These are phyloP conservation scores for Ogataea minuta DNA, from an alignment of 805 yeast species.

Conservation along the genomic window DNA sequence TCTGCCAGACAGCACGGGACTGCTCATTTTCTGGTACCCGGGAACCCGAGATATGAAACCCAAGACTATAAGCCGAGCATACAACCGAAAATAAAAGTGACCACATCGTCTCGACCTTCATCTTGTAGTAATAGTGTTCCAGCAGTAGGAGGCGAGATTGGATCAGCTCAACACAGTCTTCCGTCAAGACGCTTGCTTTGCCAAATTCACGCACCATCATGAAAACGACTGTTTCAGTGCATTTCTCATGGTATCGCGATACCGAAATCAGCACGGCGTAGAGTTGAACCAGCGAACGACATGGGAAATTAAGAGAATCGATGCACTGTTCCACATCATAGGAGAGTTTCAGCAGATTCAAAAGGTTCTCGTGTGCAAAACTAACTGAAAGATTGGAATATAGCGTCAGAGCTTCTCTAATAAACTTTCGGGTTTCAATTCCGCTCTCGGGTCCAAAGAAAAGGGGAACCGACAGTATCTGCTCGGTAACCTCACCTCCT, in stretches of 20 bases:
- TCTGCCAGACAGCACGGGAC: conserved; percentile 4
- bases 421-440: conserved; percentile 5
- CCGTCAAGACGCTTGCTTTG: neutral
- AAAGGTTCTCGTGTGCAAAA: neutral
- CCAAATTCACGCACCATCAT: conserved; percentile 5
- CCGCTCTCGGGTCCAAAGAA: conserved; percentile 7
- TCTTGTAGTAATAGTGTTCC: conserved; percentile 3
- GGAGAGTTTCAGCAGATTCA: neutral
- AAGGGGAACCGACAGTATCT: conserved; percentile 2
- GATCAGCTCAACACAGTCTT: conserved; percentile 9
- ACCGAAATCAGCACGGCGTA: conserved; percentile 8
- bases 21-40: neutral
- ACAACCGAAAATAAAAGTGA: conserved; percentile 8
- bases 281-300: conserved; percentile 1
- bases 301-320: conserved; percentile 2
- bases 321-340: neutral
- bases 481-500: neutral
- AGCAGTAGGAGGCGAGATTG: conserved; percentile 9
- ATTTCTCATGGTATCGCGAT: neutral
- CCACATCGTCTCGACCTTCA: conserved; percentile 9
- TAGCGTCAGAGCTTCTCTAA: conserved; percentile 2
- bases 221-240: neutral
- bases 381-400: neutral
- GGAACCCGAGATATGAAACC: conserved; percentile 1
- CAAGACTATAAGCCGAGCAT: conserved; percentile 3